Conservation (phyloP, 345 rosid genomes). For the Salix arbutifolia region DNA sequence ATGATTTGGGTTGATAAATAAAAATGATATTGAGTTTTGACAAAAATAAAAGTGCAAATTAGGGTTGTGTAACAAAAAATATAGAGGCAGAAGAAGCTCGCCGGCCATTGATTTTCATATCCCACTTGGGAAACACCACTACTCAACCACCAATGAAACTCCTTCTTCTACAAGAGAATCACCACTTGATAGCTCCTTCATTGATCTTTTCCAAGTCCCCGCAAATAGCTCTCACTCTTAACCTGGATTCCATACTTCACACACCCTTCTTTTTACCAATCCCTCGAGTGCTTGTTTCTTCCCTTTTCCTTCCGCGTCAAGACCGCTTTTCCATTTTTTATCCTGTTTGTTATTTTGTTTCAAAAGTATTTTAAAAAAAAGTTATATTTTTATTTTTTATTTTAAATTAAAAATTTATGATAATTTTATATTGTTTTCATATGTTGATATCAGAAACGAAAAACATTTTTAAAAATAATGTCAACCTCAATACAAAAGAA, state of each 20-base stretch:
- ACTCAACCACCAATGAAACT: not conserved
- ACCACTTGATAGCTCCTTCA: not conserved
- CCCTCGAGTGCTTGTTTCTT: slow-evolving; percentile 18
- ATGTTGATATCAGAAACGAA: no score
- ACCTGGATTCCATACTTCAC: slow-evolving; percentile 24
- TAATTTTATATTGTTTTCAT: no score
- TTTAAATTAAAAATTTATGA: no score
- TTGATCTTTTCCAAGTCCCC: not conserved
- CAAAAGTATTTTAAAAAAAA: no score
- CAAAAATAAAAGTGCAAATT: no score
- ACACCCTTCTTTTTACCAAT: slow-evolving; percentile 23
- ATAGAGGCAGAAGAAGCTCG: not conserved
- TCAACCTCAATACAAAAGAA: no score
- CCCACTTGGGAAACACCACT: no score
- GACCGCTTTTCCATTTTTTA: slow-evolving; percentile 25
- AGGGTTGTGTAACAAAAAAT: not conserved
- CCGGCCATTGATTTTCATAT: not conserved
- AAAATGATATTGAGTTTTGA: not conserved
- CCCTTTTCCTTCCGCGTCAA: slow-evolving; percentile 38
- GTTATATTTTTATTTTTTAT: no score
- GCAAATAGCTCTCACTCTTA: not conserved
- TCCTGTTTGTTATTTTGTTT: accelerated
- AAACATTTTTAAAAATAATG: no score
- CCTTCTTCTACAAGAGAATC: not conserved
- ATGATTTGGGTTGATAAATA: not conserved